Evolutionary conservation across 2,329 filamentous ascomycete species (phyloP).

Genomic region (Pseudocercospora crystallina): DNA sequence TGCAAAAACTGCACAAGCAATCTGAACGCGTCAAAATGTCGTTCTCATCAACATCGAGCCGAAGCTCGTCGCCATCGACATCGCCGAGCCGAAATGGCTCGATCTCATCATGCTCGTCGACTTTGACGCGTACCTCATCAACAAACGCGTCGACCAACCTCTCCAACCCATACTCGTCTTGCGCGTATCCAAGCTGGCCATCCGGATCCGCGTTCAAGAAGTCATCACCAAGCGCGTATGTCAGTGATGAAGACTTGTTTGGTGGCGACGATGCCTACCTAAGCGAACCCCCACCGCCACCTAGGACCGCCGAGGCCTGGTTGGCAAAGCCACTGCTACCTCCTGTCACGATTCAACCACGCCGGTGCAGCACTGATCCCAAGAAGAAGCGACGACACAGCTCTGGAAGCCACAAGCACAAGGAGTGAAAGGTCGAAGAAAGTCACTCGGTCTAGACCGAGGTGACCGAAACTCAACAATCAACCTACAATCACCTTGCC

Average conservation of each 20-base stretch:
- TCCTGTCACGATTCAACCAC: constrained; percentile 27
- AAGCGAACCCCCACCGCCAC: constrained; percentile 35
- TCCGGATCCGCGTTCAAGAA: constrained; percentile 19
- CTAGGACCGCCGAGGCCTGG: constrained; percentile 35
- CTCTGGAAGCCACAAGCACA: constrained; percentile 16
- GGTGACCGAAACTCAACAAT: not conserved
- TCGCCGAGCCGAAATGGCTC: constrained; percentile 19
- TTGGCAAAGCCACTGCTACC: constrained; percentile 33
- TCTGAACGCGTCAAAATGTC: constrained; percentile 5
- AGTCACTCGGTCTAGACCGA: not conserved
- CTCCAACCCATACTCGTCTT: constrained; percentile 23
- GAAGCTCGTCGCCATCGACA: constrained; percentile 10
- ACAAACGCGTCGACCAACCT: constrained; percentile 11
- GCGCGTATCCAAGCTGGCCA: constrained; percentile 21
- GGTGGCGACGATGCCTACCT: constrained; percentile 36
- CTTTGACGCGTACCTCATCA: constrained; percentile 11
- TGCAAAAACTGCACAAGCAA: not conserved
- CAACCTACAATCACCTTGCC: not conserved
- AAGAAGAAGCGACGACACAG: constrained; percentile 24
- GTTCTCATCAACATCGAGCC: constrained; percentile 14
- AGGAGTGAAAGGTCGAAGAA: constrained; percentile 16
- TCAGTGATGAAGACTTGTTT: constrained; percentile 40
- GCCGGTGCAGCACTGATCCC: constrained; percentile 15
- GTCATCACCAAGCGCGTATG: constrained; percentile 34
- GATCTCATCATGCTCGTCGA: constrained; percentile 18